Evolutionary conservation across 106 monocot species (phyloP), one percentile per base, ranked within the genome.

Genomic region (Gastrodia elata): DNA sequence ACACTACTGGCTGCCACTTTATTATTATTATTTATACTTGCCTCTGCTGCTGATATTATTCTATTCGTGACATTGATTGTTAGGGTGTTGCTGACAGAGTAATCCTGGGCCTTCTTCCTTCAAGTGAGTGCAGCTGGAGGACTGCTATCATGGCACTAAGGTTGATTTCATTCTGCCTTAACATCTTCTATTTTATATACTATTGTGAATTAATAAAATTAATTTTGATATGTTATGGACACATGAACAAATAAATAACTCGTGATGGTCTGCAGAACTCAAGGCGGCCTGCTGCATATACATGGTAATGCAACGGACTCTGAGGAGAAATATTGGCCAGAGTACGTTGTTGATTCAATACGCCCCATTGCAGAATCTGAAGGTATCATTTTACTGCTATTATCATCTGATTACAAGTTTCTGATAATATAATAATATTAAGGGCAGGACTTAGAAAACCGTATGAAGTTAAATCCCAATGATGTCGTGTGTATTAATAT

Each of bases 71-170:
- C n/a, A n/a, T n/a, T n/a, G 32, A 67, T 67, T 11, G 38, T 49
- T 76, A 97, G 96, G 83, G 80, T 20, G 87, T 97, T 76, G 96
- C 96, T 42, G 78, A 97, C 72, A 89, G 96, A 72, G 90, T 97
- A 78, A 92, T 89, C 73, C 92, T 97, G 75, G 96, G 96, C 56
- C 90, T 97, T 33, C 80, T 97, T 71, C 96, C 96, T 30, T 86
- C 90, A 32, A 97, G 96, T 80, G 96, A 97, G 73, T 67, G 68
- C 68, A 97, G 96, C 75, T 97, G 96, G 96, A 73, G 16, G 75
- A 84, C 90, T 73, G 96, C 96, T 77, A 92, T 92, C 8, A 78
- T 70, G 49, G 90, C 96, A 58, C 79, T 97, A 65, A 92, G 82
- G 96, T 92, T n/a, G 57, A 81, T 77, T 67, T 67, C 8, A 20